These are phyloP conservation scores for Ganoderma multipileum DNA, from an alignment of 1,284 basidiomycete genomes.

Conservation along the genomic window DNA sequence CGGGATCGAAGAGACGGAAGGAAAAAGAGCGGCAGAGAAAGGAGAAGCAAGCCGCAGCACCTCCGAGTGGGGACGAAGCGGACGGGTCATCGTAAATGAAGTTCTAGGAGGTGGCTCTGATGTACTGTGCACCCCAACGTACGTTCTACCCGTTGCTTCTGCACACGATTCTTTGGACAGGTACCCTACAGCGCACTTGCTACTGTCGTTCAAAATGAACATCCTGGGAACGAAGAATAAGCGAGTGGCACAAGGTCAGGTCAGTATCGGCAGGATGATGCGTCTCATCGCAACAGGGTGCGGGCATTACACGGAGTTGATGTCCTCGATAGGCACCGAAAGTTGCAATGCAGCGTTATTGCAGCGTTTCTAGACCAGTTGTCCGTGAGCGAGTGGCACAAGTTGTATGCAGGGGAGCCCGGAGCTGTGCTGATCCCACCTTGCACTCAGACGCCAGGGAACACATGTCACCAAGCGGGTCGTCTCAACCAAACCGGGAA, in stretches of 20 bases:
- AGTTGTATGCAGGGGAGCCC: conserved; percentile 6
- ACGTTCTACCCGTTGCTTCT: conserved; percentile 4
- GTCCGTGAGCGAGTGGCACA: conserved; percentile 25
- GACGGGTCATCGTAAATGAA: conserved; percentile 22
- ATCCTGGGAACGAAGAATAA: conserved; percentile 8
- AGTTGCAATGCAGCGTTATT: conserved; percentile 10
- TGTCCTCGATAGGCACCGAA: conserved; percentile 16
- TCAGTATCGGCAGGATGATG: background rate
- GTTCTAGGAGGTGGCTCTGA: conserved; percentile 25
- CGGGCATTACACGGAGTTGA: conserved; percentile 8
- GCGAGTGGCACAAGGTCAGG: conserved; percentile 26
- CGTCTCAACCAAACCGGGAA: background rate
- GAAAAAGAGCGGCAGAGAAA: conserved; percentile 39
- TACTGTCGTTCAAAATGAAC: conserved; percentile 11
- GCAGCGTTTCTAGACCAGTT: conserved; percentile 11
- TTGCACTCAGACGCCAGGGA: conserved; percentile 2
- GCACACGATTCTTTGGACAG: conserved; percentile 1
- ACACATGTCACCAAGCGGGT: background rate
- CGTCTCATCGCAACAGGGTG: background rate
- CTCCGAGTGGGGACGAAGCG: conserved; percentile 15
- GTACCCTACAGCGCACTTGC: background rate
- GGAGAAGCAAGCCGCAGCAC: conserved; percentile 13
- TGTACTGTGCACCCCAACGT: conserved; percentile 14
- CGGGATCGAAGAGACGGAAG: conserved; percentile 70
- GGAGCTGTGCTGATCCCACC: background rate